Base-by-base conservation (phyloP, 148 eudicot genomes). In the Suaeda aralocaspica region DNA sequence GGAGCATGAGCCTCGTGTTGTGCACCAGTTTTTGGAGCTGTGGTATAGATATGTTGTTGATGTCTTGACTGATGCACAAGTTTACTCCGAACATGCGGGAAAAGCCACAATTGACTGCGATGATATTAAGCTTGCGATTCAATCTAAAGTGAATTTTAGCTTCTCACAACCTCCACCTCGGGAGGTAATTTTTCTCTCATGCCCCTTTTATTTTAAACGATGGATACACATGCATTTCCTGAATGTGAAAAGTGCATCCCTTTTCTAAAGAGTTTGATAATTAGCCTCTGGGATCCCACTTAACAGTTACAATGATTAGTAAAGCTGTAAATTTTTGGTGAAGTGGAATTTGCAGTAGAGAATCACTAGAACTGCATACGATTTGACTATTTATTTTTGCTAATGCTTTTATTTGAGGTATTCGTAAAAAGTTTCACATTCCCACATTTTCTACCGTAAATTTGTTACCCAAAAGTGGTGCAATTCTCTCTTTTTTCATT, bases 131-230 rank as follows among this genome's bases (percentile, higher is more conserved):
- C 92, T 94, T 50, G 96, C 97, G 0, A 86, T 94, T 63, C 99
- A 91, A 71, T 89, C 97, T 2, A 87, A 91, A 84, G 88, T 84
- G 72, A 87, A 87, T 71, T 91, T 86, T 64, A 94, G 93, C 80
- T 94, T 91, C 85, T 91, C 99, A 13, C 99, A 94, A 79, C 97
- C 96, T n/a, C 99, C 99, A 33, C 96, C 97, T 34, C 83, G 99
- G 56, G 97, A 91, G 96, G 97, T 94, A 85, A 52, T 39, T 66
- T 16, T 72, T 72, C 11, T 46, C 15, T 36, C 28, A 65, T 13
- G 30, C 58, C 19, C 0, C 10, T 52, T 22, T 10, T 28, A 9
- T 2, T 6, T 15, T 9, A 66, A 46, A 45, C 3, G 0, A 3
- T 13, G 13, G 21, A 0, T 34, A 14, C 22, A 4, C 31, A 1